Percentiles rank a stretch among this genome's conserved stretches.
Evolutionary conservation across 306 rosid species (phyloP).

Genomic region (Cajanus cajan): DNA sequence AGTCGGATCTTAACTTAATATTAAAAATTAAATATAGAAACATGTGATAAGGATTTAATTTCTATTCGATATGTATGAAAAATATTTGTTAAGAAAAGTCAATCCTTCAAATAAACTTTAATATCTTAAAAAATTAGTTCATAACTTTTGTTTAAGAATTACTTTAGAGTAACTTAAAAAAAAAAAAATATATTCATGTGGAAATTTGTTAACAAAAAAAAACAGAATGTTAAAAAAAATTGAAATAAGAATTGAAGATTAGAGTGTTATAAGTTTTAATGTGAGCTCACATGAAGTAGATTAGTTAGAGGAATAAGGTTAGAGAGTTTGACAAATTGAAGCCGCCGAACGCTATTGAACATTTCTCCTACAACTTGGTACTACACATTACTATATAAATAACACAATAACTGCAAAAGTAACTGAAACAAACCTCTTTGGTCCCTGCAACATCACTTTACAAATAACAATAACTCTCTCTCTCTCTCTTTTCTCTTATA

Average conservation of each 20-base stretch:
- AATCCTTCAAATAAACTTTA: no score
- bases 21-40: no score
- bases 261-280: neutral
- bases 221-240: neutral
- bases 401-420: neutral
- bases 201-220: no score
- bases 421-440: neutral
- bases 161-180: no score
- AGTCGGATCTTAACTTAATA: no score
- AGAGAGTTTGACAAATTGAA: neutral
- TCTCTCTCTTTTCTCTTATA: neutral
- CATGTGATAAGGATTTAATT: no score
- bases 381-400: neutral
- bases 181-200: no score
- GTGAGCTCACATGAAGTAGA: neutral
- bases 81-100: no score
- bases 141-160: no score
- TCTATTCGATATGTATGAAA: no score
- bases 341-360: neutral
- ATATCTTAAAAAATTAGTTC: no score
- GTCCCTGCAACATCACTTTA: conserved; percentile 5
- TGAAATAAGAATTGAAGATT: neutral
- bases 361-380: neutral
- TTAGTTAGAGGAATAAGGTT: neutral
- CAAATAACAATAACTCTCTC: neutral